Base-by-base conservation (phyloP, 805 yeast genomes). In the Ogataea pignaliae region DNA sequence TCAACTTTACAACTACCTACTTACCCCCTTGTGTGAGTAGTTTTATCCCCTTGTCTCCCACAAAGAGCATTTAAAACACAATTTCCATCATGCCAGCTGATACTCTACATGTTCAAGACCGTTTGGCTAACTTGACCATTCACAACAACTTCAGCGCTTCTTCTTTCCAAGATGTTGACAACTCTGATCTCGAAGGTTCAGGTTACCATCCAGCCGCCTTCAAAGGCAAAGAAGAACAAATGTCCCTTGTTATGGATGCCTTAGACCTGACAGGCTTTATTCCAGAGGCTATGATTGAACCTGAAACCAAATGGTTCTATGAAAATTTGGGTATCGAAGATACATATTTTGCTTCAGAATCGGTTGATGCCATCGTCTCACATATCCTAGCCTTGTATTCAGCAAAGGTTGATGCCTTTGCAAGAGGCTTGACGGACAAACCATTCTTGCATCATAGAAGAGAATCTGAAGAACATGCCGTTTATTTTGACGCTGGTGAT, bases 291-390 rank as follows among this genome's bases (percentile, higher is more conserved):
- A 72, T 88, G 55, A 86, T 91, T 52, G 97, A 89, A 65, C 72
- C 76, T 43, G 98, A 91, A 67, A 83, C 91, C 8, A 77, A 73
- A 47, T 89, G 97, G 95, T 90, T 91, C 63, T 93, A 93, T 70
- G 79, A 85, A 45, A 68, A 78, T 34, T 73, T 91, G 52, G 97
- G 97, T 26, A 88, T 91, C 47, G 97, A 90, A 60, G 97, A 89
- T 60, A 83, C 88, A 29, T 91, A 86, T 66, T 90, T 91, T 62
- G 93, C 93, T 36, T 79, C 85, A 50, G 97, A 91, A 60, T 71
- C 86, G 5, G 85, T 90, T 12, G 79, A 76, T 42, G 86, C 83
- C 48, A 85, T 91, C 53, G 90, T 87, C 14, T 77, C 83, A 43
- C 89, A 90, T 59, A 87, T 91, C 55, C 85, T 85, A 59, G 85